These are phyloP conservation scores for Annulohypoxylon bovei DNA, from an alignment of 495 filamentous ascomycete species.

Conservation along the genomic window DNA sequence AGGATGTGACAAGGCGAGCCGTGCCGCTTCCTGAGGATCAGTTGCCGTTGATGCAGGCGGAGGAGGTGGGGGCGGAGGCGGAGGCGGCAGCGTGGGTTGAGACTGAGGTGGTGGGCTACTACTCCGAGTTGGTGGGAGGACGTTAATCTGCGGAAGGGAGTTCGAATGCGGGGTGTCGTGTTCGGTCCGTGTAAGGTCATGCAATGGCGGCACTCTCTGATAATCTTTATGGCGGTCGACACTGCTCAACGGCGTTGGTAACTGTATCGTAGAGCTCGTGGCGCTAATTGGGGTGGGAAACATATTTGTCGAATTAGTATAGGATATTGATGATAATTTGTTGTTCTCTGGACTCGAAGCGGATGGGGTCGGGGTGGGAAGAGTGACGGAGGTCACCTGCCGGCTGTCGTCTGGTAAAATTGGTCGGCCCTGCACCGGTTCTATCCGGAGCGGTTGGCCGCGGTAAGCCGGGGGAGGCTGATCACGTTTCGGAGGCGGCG, in stretches of 20 bases:
- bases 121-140: conserved; percentile 59
- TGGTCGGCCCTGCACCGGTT: conserved; percentile 63
- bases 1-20: conserved; percentile 66
- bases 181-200: conserved; percentile 63
- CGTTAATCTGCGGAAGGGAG: conserved; percentile 54
- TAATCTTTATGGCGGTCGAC: conserved; percentile 58
- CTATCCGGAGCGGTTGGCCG: conserved; percentile 63
- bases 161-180: conserved; percentile 49
- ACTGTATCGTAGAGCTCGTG: conserved; percentile 56
- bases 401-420: conserved; percentile 61
- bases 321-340: conserved; percentile 63
- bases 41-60: conserved; percentile 43
- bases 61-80: conserved; percentile 46
- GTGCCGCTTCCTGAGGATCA: conserved; percentile 66
- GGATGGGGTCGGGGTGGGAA: conserved; percentile 55
- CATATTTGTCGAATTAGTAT: conserved; percentile 54
- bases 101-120: conserved; percentile 52
- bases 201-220: conserved; percentile 63
- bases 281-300: conserved; percentile 67
- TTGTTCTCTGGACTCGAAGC: conserved; percentile 64
- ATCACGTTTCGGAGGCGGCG: conserved; percentile 57
- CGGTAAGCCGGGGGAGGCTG: conserved; percentile 59
- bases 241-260: conserved; percentile 50
- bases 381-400: conserved; percentile 58
- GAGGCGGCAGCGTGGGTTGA: conserved; percentile 41